Conservation (phyloP, 306 rosid species). For the Carpinus viminea region DNA sequence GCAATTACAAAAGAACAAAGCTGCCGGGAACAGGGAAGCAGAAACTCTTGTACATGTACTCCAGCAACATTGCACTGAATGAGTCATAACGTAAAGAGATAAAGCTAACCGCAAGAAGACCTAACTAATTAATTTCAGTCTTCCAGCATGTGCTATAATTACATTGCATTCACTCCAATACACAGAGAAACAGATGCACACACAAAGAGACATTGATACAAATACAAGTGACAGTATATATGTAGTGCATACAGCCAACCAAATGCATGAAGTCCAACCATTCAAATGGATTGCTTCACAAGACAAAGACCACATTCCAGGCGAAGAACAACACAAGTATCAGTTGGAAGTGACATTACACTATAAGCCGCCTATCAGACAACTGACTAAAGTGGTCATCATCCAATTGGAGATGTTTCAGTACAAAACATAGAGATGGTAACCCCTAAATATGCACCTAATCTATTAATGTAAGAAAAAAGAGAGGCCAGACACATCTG, state of each 20-base stretch:
- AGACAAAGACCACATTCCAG: not conserved
- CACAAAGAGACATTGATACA: not conserved
- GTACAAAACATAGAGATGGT: not conserved
- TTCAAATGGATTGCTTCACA: not conserved
- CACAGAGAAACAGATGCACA: not conserved
- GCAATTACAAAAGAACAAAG: not conserved
- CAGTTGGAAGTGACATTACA: not conserved
- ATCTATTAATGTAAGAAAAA: not conserved
- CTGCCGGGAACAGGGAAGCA: not conserved
- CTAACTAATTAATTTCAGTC: not conserved
- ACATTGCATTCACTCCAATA: not conserved
- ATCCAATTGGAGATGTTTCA: not conserved
- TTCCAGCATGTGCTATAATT: not conserved
- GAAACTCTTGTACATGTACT: not conserved
- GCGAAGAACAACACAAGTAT: not conserved
- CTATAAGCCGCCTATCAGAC: not conserved
- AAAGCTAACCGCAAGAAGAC: not conserved
- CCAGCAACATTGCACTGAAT: not conserved
- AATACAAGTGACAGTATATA: not conserved
- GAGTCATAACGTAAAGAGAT: not conserved
- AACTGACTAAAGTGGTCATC: not conserved
- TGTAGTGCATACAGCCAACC: not conserved
- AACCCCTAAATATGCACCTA: not conserved
- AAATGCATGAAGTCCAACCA: conserved; percentile 9
- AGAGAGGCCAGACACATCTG: not conserved